These are phyloP conservation scores for Tetracentron sinense DNA, from an alignment of 164 flowering plant species.

Conservation along the genomic window DNA sequence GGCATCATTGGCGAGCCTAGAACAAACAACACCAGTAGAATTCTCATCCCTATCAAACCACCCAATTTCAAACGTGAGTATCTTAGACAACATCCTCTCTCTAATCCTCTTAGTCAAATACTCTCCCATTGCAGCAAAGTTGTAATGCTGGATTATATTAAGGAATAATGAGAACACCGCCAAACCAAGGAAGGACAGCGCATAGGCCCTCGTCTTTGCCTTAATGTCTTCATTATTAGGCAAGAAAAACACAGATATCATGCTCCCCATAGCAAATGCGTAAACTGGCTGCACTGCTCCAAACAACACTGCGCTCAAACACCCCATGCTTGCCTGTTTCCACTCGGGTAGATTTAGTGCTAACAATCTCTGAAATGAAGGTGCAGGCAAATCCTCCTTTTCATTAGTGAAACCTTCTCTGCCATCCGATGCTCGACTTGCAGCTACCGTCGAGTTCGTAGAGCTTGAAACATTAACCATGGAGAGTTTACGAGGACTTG, in stretches of 20 bases:
- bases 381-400: constrained; percentile 24
- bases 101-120: constrained; percentile 70
- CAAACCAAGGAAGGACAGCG: constrained; percentile 45
- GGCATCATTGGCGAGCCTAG: constrained; percentile 83
- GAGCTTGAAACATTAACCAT: constrained; percentile 52
- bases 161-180: constrained; percentile 48
- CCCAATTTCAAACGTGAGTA: constrained; percentile 78
- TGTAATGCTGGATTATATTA: constrained; percentile 66
- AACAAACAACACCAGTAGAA: constrained; percentile 73
- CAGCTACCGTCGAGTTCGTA: constrained; percentile 25
- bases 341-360: constrained; percentile 69
- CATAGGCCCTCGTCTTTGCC: constrained; percentile 39
- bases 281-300: constrained; percentile 81
- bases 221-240: constrained; percentile 50
- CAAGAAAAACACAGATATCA: constrained; percentile 64
- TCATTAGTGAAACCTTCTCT: too few relatives aligned
- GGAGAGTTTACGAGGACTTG: constrained; percentile 38
- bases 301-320: constrained; percentile 49
- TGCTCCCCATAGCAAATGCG: constrained; percentile 65
- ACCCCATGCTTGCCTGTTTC: constrained; percentile 60
- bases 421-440: too few relatives aligned
- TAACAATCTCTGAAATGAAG: constrained; percentile 62
- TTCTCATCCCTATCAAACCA: constrained; percentile 88
- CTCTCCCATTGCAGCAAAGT: constrained; percentile 85
- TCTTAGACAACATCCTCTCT: constrained; percentile 75